Conservation (phyloP, 306 rosid genomes). For the Lablab purpureus region DNA sequence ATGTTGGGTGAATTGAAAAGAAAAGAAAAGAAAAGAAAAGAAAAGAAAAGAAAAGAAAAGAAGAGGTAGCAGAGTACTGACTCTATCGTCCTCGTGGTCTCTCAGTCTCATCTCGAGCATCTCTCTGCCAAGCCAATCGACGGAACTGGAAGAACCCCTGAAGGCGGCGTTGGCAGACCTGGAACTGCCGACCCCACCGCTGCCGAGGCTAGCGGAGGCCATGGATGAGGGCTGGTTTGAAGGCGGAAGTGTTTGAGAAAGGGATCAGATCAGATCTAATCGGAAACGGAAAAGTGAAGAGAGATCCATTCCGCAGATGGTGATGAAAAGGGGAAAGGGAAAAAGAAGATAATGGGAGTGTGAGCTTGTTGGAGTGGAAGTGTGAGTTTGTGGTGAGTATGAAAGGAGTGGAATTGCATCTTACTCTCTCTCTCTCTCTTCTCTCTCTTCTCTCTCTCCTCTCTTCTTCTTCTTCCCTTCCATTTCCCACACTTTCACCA, state of each 20-base stretch:
- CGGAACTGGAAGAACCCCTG: slow-evolving; percentile 84
- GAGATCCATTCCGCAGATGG: no score
- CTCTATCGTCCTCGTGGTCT: slow-evolving; percentile 71
- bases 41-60: background rate
- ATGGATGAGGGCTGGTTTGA: slow-evolving; percentile 40
- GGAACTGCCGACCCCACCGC: slow-evolving; percentile 90
- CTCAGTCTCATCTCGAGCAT: slow-evolving; percentile 85
- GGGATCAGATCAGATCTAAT: slow-evolving; percentile 27
- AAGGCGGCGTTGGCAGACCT: slow-evolving; percentile 84
- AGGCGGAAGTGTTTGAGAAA: background rate
- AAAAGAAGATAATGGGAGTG: background rate
- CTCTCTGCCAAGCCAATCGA: slow-evolving; percentile 99
- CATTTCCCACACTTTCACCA: background rate
- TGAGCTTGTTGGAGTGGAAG: slow-evolving; percentile 42
- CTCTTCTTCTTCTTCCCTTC: background rate
- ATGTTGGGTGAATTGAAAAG: no score
- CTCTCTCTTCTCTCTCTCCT: background rate
- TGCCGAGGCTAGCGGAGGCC: slow-evolving; percentile 95
- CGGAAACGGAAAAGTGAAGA: background rate
- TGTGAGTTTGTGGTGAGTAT: slow-evolving; percentile 42
- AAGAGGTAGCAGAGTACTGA: slow-evolving; percentile 30
- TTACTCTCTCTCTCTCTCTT: slow-evolving; percentile 37
- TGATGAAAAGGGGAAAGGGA: background rate
- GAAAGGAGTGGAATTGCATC: slow-evolving; percentile 58
- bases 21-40: no score